Conservation (phyloP, 2,329 filamentous ascomycete genomes). For the Akanthomyces dipterigenus region DNA sequence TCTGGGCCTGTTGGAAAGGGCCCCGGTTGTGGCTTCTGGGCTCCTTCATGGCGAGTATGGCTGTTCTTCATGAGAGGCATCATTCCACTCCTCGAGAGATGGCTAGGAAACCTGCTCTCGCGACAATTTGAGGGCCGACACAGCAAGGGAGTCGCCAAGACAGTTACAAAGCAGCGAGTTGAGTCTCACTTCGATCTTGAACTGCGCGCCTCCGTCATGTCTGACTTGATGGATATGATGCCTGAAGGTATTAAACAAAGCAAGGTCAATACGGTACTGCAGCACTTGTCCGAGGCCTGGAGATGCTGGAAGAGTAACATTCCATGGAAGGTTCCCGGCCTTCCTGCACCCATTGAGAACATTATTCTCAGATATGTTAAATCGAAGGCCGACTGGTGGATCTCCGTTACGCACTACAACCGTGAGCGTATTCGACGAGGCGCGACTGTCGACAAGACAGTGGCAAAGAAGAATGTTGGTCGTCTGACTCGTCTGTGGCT, state of each 20-base stretch:
- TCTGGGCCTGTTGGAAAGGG: conserved; percentile 94
- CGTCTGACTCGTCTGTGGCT: conserved; percentile 92
- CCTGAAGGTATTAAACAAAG: conserved; percentile 99
- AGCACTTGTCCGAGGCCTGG: conserved; percentile 97
- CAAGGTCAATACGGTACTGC: conserved; percentile 96
- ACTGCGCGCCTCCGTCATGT: conserved; percentile 96
- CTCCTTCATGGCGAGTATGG: conserved; percentile 97
- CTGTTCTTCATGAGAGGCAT: conserved; percentile 99
- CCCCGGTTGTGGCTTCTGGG: conserved; percentile 98
- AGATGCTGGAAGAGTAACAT: conserved; percentile 99
- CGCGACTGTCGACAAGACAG: conserved; percentile 97
- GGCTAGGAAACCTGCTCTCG: conserved; percentile 93
- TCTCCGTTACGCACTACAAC: conserved; percentile 98
- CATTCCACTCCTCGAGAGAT: conserved; percentile 90
- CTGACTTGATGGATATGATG: conserved; percentile 99
- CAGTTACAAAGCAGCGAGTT: conserved; percentile 96
- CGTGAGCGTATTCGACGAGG: conserved; percentile 93
- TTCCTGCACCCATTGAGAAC: conserved; percentile 96
- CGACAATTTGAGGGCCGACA: conserved; percentile 97
- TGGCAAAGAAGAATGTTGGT: conserved; percentile 97
- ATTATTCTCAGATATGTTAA: conserved; percentile 98
- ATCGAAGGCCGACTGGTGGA: conserved; percentile 99
- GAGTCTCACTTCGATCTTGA: conserved; percentile 98
- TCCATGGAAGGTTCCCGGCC: conserved; percentile 95
- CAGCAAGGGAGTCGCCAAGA: conserved; percentile 98